A percentile compares a stretch with the other conserved stretches of the same genome.
These are phyloP conservation scores for Starmerella potacharoeniae DNA, from an alignment of 805 yeast species.

Conservation along the genomic window DNA sequence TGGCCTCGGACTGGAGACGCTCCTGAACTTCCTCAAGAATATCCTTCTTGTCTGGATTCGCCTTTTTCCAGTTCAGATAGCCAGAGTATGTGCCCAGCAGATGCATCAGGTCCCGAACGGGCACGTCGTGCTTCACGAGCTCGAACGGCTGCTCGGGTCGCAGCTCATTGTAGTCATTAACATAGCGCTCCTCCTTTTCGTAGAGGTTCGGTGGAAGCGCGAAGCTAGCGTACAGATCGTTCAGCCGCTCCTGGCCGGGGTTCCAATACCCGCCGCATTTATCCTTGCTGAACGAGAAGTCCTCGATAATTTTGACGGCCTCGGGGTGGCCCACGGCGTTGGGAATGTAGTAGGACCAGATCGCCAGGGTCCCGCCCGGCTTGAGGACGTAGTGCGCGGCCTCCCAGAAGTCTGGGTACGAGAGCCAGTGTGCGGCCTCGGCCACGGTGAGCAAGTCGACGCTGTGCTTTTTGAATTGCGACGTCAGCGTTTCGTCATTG, in stretches of 20 bases:
- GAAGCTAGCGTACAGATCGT: conserved; percentile 37
- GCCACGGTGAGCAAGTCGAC: conserved; percentile 66
- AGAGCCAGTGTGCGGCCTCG: conserved; percentile 78
- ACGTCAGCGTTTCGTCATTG: conserved; percentile 22
- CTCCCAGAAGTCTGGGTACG: conserved; percentile 42
- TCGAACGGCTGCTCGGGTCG: conserved; percentile 20
- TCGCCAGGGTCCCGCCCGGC: conserved; percentile 56
- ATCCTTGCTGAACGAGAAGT: conserved; percentile 41
- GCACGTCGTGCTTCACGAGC: conserved; percentile 17
- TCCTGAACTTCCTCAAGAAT: conserved; percentile 38
- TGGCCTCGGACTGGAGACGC: conserved; percentile 36
- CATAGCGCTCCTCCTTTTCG: conserved; percentile 29
- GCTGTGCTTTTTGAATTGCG: conserved; percentile 25
- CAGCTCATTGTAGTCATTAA: conserved; percentile 23
- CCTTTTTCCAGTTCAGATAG: conserved; percentile 48
- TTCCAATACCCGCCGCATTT: conserved; percentile 59
- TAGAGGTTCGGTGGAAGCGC: conserved; percentile 36
- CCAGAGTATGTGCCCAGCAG: conserved; percentile 64
- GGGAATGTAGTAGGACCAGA: conserved; percentile 75
- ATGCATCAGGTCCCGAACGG: conserved; percentile 38
- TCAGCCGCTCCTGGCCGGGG: conserved; percentile 58
- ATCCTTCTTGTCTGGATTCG: conserved; percentile 34
- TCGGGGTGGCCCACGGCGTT: conserved; percentile 40
- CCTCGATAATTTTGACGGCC: conserved; percentile 42
- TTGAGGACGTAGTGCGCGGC: conserved; percentile 42